phyloP scores from a whole-genome alignment of 192 early-diverging fungal species.

The Coemansia sp. region DNA sequence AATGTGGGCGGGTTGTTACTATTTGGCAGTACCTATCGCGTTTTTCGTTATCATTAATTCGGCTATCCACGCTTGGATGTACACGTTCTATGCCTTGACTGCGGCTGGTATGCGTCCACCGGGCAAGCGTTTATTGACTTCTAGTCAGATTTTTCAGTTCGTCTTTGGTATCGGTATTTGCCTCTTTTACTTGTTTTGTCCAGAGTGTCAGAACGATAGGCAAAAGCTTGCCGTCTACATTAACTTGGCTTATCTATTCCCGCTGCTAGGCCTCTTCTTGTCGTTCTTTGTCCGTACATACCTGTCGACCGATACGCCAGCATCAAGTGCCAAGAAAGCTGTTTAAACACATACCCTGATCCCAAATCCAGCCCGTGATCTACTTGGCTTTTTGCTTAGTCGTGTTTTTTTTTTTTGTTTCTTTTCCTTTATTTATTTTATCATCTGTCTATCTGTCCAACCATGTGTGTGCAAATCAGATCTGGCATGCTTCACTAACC shows the following conservation, averaged over 20 bases:
- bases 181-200: constrained; percentile 68
- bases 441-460: too few species aligned
- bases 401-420: too few species aligned
- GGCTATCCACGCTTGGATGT: constrained; percentile 90
- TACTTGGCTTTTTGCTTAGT: too few species aligned
- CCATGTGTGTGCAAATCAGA: too few species aligned
- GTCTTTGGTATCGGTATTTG: constrained; percentile 72
- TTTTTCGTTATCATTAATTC: constrained; percentile 84
- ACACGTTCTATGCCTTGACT: constrained; percentile 79
- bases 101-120: constrained; percentile 74
- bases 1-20: constrained; percentile 85
- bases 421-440: too few species aligned
- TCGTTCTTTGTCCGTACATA: constrained; percentile 80
- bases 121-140: constrained; percentile 79
- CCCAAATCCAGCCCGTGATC: neutral
- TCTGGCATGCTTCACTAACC: too few species aligned
- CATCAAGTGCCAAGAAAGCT: neutral
- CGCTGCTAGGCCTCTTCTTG: constrained; percentile 78
- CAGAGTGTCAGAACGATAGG: constrained; percentile 62
- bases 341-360: neutral
- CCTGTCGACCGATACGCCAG: constrained; percentile 1
- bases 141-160: constrained; percentile 89
- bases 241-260: constrained; percentile 75
- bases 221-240: constrained; percentile 69
- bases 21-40: constrained; percentile 76